These are phyloP conservation scores for Candida sanyiensis DNA, from an alignment of 805 yeast species.

Conservation along the genomic window DNA sequence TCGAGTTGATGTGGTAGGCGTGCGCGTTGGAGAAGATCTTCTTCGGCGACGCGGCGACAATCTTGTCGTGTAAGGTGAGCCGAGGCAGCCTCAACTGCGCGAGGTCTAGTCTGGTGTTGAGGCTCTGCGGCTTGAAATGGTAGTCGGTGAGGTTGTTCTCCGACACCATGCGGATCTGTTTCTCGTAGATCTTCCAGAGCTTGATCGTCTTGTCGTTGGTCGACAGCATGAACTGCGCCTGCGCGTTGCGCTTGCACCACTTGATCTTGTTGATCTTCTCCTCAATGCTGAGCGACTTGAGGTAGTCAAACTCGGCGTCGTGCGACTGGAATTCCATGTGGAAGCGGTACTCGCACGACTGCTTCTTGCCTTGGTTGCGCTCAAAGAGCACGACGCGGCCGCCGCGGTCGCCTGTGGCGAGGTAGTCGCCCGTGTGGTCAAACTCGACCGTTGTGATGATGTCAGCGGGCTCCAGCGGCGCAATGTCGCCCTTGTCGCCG, in stretches of 20 bases:
- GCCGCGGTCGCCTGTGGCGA: constrained; percentile 98
- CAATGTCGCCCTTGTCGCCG: constrained; percentile 98
- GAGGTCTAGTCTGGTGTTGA: constrained; percentile 27
- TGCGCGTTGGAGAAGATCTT: constrained; percentile 92
- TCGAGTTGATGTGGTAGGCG: constrained; percentile 95
- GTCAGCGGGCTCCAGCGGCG: constrained; percentile 87
- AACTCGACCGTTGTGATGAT: constrained; percentile 96
- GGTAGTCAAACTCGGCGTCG: constrained; percentile 97
- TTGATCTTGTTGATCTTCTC: constrained; percentile 96
- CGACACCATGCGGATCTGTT: constrained; percentile 83
- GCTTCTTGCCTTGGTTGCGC: constrained; percentile 68
- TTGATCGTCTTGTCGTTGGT: constrained; percentile 98
- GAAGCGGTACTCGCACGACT: constrained; percentile 86
- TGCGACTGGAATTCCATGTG: constrained; percentile 97
- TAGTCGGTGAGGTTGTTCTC: constrained; percentile 74
- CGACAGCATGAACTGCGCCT: constrained; percentile 82
- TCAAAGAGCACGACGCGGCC: constrained; percentile 96
- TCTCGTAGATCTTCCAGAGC: constrained; percentile 93
- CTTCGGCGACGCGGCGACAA: constrained; percentile 92
- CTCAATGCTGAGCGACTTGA: constrained; percentile 93
- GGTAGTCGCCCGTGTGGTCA: constrained; percentile 87
- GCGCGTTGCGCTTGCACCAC: constrained; percentile 87
- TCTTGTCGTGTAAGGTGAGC: constrained; percentile 88
- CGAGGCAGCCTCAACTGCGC: constrained; percentile 71
- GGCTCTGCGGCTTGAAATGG: constrained; percentile 11